Evolutionary conservation across 2,329 filamentous ascomycete species (phyloP).

Genomic region (Penicillium oxalicum): DNA sequence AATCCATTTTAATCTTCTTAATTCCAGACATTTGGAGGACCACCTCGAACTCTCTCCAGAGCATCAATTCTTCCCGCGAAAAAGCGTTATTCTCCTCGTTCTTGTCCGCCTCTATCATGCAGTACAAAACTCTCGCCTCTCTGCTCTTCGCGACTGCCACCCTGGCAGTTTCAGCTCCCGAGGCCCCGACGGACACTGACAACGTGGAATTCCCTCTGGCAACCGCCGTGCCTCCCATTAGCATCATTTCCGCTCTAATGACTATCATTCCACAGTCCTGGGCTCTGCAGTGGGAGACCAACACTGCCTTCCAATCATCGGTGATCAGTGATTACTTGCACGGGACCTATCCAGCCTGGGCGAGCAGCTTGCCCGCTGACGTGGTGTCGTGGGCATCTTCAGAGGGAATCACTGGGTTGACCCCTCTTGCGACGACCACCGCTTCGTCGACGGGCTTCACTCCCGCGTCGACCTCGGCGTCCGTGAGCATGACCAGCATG

Average conservation of each 20-base stretch:
- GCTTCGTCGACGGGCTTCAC: neutral
- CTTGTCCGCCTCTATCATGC: conserved; percentile 4
- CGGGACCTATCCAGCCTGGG: conserved; percentile 15
- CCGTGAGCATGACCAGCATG: conserved; percentile 1
- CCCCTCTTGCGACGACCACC: conserved; percentile 1
- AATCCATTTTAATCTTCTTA: too few relatives aligned
- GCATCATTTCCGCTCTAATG: conserved; percentile 5
- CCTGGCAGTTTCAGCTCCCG: conserved; percentile 3
- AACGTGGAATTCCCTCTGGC: neutral
- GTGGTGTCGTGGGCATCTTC: conserved; percentile 12
- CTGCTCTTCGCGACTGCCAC: conserved; percentile 9
- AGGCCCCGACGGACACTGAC: neutral
- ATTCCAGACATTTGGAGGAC: too few relatives aligned
- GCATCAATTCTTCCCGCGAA: too few relatives aligned
- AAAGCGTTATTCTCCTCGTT: too few relatives aligned
- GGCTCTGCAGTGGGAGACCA: conserved; percentile 6
- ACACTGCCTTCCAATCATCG: conserved; percentile 4
- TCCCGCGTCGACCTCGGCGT: neutral
- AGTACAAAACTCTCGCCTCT: conserved; percentile 10
- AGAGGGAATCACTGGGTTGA: conserved; percentile 5
- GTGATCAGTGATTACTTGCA: conserved; percentile 8
- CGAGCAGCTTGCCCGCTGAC: conserved; percentile 11
- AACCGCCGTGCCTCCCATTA: conserved; percentile 1
- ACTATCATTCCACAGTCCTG: conserved; percentile 11
- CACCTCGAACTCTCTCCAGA: too few relatives aligned